Base-by-base conservation (phyloP, 352 stramenopile genomes). In the Sclerospora graminicola region DNA sequence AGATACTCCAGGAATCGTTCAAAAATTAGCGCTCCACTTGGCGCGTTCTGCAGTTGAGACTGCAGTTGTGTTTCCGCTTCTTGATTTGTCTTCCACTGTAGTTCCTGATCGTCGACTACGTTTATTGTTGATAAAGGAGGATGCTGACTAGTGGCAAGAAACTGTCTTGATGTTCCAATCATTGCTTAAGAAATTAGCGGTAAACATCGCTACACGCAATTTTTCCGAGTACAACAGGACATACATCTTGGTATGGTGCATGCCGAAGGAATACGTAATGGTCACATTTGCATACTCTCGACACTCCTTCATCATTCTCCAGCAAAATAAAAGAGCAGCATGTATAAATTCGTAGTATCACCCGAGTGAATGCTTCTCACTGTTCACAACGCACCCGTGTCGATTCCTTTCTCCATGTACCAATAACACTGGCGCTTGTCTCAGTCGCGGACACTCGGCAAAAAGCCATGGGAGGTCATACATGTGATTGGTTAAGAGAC, bases 221-320 rank as follows among this genome's bases (percentile, higher is more conserved):
- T 75, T 74, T 0, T 59, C 51, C 8, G 62, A 45, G 43, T 84
- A 86, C 20, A 89, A 44, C 5, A 84, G 57, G 13, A 89, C 71
- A 48, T 89, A 57, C 71, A 89, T 90, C 41, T 94, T 94, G 0
- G 79, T 89, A 53, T 94, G 82, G 58, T 94, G 81, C 15, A 72
- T 89, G 8, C 82, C 82, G 51, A 88, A 93, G 79, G 65, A 41
- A 91, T 89, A 8, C 77, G 76, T 27, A 91, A 60, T 5, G 63
- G 65, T 10, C 30, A 88, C 65, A 50, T 88, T 86, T 15, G 53
- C 6, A 48, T 75, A 87, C n/a, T 50, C 48, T 1, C 41, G 48
- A 48, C 77, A 87, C 23, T 82, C 63, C 20, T 66, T 65, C n/a
- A 40, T 59, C 54, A 89, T 84, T 2, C 67, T 80, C 19, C 14